These are phyloP conservation scores for Megacollybia platyphylla DNA, from an alignment of 1,284 basidiomycete species.

Conservation along the genomic window DNA sequence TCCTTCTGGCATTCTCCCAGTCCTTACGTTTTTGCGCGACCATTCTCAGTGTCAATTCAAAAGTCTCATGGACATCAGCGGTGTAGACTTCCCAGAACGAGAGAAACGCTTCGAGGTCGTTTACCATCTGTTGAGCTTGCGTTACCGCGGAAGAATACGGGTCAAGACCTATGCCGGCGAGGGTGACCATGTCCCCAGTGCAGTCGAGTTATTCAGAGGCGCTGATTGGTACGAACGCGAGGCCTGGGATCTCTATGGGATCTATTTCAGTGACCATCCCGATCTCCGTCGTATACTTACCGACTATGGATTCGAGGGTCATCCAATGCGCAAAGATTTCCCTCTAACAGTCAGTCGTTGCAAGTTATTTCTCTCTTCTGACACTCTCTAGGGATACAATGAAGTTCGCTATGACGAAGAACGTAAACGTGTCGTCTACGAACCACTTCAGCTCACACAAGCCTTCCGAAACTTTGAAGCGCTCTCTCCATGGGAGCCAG, in stretches of 20 bases:
- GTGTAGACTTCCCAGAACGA: constrained; percentile 90
- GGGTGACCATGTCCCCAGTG: constrained; percentile 87
- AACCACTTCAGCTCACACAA: constrained; percentile 95
- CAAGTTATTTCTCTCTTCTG: constrained; percentile 1
- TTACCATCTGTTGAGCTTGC: constrained; percentile 86
- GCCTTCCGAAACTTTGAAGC: constrained; percentile 98
- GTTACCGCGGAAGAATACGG: constrained; percentile 69
- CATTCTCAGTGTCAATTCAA: constrained; percentile 97
- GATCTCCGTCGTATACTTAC: constrained; percentile 96
- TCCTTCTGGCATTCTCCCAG: constrained; percentile 75
- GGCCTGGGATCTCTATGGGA: constrained; percentile 96
- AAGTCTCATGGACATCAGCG: constrained; percentile 85
- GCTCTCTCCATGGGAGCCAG: constrained; percentile 94
- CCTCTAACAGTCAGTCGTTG: constrained; percentile 67
- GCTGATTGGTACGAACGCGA: constrained; percentile 98
- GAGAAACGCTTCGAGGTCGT: constrained; percentile 95
- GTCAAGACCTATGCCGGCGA: constrained; percentile 99
- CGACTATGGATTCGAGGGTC: constrained; percentile 98
- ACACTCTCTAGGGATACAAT: constrained; percentile 67
- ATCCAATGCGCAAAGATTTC: constrained; percentile 97
- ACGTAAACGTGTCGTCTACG: constrained; percentile 96
- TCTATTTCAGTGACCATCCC: constrained; percentile 94
- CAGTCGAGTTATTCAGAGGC: constrained; percentile 70
- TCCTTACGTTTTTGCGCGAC: constrained; percentile 90
- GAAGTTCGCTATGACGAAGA: constrained; percentile 98